These are phyloP conservation scores for Myochromella boudieri DNA, from an alignment of 768 basidiomycete genomes.

Conservation along the genomic window DNA sequence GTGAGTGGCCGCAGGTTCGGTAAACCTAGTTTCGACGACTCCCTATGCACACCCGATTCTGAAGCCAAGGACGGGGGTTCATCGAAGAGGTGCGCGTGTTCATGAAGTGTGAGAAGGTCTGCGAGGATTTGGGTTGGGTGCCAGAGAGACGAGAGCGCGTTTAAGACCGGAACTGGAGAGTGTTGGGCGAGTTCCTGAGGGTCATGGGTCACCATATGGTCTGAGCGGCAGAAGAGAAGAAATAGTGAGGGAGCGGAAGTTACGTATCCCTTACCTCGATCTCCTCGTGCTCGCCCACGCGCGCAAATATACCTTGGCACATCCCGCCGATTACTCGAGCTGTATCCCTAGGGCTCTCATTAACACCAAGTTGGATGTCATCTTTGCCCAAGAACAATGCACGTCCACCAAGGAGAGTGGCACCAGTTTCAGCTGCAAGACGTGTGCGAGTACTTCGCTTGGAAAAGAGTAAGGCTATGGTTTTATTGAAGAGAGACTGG, in stretches of 20 bases:
- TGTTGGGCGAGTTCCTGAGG: conserved; percentile 83
- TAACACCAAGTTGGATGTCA: conserved; percentile 96
- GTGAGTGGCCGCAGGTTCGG: conserved; percentile 75
- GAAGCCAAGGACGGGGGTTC: conserved; percentile 20
- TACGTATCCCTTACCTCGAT: conserved; percentile 70
- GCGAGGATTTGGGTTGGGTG: conserved; percentile 97
- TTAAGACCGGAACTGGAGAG: conserved; percentile 92
- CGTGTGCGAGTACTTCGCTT: conserved; percentile 95
- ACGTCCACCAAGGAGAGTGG: conserved; percentile 78
- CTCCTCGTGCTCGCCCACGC: conserved; percentile 90
- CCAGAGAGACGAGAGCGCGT: conserved; percentile 94
- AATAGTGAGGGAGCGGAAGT: background rate
- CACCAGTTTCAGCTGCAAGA: conserved; percentile 82
- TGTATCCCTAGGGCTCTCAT: conserved; percentile 83
- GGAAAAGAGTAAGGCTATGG: conserved; percentile 86
- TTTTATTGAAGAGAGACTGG: conserved; percentile 77
- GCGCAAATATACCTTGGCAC: conserved; percentile 96
- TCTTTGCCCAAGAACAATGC: conserved; percentile 87
- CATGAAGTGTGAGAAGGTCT: conserved; percentile 87
- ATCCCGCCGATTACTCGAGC: conserved; percentile 90
- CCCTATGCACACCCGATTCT: conserved; percentile 16
- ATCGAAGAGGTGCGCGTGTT: conserved; percentile 60
- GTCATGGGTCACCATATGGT: conserved; percentile 3
- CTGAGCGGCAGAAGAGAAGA: background rate
- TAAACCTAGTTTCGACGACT: conserved; percentile 25